Evolutionary conservation across 2,329 filamentous ascomycete genomes (phyloP).

Genomic region (Pseudogymnoascus pannorum): DNA sequence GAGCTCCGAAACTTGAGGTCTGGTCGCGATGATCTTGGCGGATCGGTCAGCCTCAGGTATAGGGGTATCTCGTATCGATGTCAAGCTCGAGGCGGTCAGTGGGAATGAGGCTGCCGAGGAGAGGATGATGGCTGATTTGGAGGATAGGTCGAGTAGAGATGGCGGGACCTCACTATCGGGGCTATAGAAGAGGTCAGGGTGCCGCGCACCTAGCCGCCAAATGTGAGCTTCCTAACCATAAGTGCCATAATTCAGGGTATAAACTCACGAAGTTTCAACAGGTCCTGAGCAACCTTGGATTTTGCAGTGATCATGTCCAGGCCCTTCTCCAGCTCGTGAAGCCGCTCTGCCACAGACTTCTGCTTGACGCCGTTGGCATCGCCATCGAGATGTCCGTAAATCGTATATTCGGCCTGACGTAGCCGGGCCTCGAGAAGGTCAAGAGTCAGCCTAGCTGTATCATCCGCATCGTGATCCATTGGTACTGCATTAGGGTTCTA

Average conservation of each 20-base stretch:
- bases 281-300: constrained; percentile 27
- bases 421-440: constrained; percentile 27
- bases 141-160: constrained; percentile 23
- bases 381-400: constrained; percentile 14
- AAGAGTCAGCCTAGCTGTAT: constrained; percentile 27
- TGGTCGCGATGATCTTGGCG: constrained; percentile 26
- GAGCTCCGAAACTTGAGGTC: constrained; percentile 26
- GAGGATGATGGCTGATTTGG: constrained; percentile 25
- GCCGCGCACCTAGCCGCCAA: constrained; percentile 23
- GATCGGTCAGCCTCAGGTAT: constrained; percentile 26
- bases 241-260: neutral
- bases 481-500: constrained; percentile 3
- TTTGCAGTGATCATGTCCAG: constrained; percentile 17
- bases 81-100: constrained; percentile 28
- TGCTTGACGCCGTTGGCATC: neutral
- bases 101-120: constrained; percentile 29
- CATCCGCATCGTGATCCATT: constrained; percentile 22
- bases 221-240: constrained; percentile 7
- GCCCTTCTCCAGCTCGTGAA: constrained; percentile 9
- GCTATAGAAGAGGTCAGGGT: constrained; percentile 29
- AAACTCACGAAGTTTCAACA: constrained; percentile 26
- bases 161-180: constrained; percentile 20
- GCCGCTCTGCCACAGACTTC: constrained; percentile 4
- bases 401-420: constrained; percentile 25
- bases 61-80: constrained; percentile 27